Evolutionary conservation across 2,329 filamentous ascomycete species (phyloP).

Genomic region (Didymella glomerata): DNA sequence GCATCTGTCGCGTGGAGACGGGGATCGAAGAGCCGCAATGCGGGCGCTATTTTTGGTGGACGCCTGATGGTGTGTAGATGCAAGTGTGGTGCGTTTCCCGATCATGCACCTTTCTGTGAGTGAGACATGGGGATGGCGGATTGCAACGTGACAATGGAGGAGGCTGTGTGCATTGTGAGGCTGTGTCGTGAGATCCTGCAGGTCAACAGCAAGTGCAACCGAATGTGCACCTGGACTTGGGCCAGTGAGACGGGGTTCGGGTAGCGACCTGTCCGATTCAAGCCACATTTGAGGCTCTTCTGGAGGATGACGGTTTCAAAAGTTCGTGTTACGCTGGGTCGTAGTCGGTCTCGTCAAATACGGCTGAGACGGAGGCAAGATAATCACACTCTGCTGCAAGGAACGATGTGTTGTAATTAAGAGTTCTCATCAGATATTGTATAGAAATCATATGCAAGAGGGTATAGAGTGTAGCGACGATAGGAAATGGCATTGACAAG

Average conservation of each 20-base stretch:
- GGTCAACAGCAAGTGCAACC: constrained; percentile 2
- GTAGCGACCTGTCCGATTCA: constrained; percentile 2
- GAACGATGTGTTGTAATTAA: neutral
- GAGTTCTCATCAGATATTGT: neutral
- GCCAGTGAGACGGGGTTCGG: constrained; percentile 12
- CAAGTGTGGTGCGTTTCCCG: constrained; percentile 2
- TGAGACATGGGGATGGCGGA: constrained; percentile 4
- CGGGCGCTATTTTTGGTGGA: constrained; percentile 25
- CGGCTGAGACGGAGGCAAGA: neutral
- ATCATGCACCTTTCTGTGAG: neutral
- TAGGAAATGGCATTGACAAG: constrained; percentile 27
- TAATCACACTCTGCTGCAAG: neutral
- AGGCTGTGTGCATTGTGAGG: constrained; percentile 28
- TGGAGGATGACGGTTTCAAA: neutral
- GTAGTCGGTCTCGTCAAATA: constrained; percentile 1
- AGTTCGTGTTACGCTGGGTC: neutral
- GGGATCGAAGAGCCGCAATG: constrained; percentile 17
- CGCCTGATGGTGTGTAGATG: constrained; percentile 4
- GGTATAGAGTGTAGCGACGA: constrained; percentile 6
- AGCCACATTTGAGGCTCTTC: constrained; percentile 11
- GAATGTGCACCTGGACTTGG: constrained; percentile 3
- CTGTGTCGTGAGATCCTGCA: constrained; percentile 20
- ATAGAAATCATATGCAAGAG: constrained; percentile 3
- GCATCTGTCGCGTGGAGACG: constrained; percentile 8
- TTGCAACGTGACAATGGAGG: constrained; percentile 2